A percentile compares a stretch with the other conserved stretches of the same genome.
phyloP scores from a whole-genome alignment of 352 stramenopile species.

The Phytophthora tentaculata region DNA sequence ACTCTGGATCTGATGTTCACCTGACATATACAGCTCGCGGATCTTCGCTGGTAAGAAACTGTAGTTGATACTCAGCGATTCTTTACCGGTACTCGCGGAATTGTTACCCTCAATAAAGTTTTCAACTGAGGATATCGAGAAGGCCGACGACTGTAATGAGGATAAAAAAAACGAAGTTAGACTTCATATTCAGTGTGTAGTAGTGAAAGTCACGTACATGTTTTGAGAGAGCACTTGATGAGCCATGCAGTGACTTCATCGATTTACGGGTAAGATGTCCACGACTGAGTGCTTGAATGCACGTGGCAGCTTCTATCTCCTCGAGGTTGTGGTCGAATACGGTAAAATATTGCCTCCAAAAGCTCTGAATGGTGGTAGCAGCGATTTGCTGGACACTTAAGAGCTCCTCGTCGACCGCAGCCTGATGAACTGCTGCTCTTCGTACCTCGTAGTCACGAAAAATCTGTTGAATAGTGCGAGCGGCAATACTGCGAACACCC shows the following conservation, averaged over 20 bases:
- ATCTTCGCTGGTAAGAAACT: slow-evolving; percentile 52
- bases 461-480: slow-evolving; percentile 51
- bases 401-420: slow-evolving; percentile 41
- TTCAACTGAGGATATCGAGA: slow-evolving; percentile 36
- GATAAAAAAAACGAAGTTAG: slow-evolving; percentile 3
- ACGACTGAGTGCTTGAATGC: slow-evolving; percentile 70
- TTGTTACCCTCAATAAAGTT: slow-evolving; percentile 28
- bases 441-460: slow-evolving; percentile 42
- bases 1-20: slow-evolving; percentile 6
- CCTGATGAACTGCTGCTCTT: slow-evolving; percentile 31
- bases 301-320: slow-evolving; percentile 64
- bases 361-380: slow-evolving; percentile 54
- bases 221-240: slow-evolving; percentile 28
- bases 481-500: slow-evolving; percentile 58
- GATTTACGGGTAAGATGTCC: slow-evolving; percentile 64
- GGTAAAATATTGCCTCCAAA: slow-evolving; percentile 42
- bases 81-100: background rate
- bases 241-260: slow-evolving; percentile 42
- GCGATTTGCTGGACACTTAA: slow-evolving; percentile 60
- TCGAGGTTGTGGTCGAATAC: slow-evolving; percentile 35
- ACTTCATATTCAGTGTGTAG: background rate
- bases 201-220: slow-evolving; percentile 21
- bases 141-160: slow-evolving; percentile 36
- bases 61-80: slow-evolving; percentile 34
- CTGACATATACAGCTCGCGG: slow-evolving; percentile 42